Evolutionary conservation across 148 eudicot genomes (phyloP), one percentile per base, ranked within the genome.

Genomic region (Pouteria glomerata): DNA sequence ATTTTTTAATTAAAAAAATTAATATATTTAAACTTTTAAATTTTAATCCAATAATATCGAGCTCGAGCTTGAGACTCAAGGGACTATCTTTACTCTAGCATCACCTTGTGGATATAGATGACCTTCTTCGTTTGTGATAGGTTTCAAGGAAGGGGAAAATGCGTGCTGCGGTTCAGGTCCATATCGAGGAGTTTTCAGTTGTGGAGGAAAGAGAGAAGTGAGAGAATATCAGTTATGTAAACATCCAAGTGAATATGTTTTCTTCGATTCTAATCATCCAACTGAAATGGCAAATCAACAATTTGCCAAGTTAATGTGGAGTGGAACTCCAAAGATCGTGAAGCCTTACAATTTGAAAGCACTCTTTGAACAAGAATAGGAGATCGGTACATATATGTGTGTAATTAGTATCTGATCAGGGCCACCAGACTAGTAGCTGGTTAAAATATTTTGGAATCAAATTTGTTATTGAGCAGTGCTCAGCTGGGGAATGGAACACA

Each of bases 131-230:
- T 34, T 30, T 60, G 64, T 31, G 10, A 39, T 80, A 86, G 89
- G 57, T 63, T 83, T 69, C 61, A 73, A 79, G 67, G 82, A 77
- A 48, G 83, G 77, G 18, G 74, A 79, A 41, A 73, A 45, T 4
- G 85, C 89, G 53, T 85, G 88, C 50, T 87, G 88, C 39, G 88
- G 88, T 23, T 47, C 79, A 1, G 89, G 88, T 21, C 56, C 70
- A 42, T 84, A 57, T 26, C 63, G 85, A 47, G 89, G 86, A 33
- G 21, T 72, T 3, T 52, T 51, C 41, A 87, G 84, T 53, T 88
- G 93, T 56, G 93, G 93, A 33, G 89, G 90, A 14, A 86, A 69
- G 73, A 77, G 87, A 19, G 73, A 27, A 42, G 68, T 69, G 0
- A 76, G 72, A 63, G 65, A 76, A 18, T 88, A 68, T 61, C 69